Conservation (phyloP, 2,329 filamentous ascomycete genomes). For the Beauveria asiatica region DNA sequence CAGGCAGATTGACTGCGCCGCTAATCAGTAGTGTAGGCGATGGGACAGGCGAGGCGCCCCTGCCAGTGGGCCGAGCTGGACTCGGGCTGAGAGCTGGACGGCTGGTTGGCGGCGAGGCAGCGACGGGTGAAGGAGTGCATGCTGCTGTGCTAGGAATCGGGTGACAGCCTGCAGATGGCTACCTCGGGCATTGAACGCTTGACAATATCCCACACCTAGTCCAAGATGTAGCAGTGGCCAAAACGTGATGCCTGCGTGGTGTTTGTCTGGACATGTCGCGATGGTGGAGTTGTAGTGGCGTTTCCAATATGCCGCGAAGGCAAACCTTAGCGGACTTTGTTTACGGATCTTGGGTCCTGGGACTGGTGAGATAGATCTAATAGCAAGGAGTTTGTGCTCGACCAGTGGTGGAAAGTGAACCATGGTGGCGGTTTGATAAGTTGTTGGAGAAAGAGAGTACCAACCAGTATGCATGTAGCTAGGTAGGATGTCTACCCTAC, state of each 20-base stretch:
- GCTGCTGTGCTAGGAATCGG: not conserved
- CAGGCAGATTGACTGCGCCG: not conserved
- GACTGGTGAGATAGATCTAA: not conserved
- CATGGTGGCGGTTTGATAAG: not conserved
- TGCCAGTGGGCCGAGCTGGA: constrained; percentile 5
- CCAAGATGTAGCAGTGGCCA: not conserved
- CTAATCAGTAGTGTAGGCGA: constrained; percentile 5
- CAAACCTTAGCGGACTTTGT: constrained; percentile 4
- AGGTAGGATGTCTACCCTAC: not conserved
- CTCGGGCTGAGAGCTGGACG: constrained; percentile 7
- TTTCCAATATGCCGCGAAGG: not conserved
- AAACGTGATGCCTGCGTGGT: constrained; percentile 5
- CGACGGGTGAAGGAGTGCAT: not conserved
- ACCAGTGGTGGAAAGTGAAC: not conserved
- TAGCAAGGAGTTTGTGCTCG: not conserved
- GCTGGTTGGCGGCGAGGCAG: constrained; percentile 6
- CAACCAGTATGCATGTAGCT: not conserved
- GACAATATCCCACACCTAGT: not conserved
- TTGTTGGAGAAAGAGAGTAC: not conserved
- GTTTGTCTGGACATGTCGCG: constrained; percentile 9
- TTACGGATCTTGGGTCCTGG: too few species aligned
- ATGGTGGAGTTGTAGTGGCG: constrained; percentile 8
- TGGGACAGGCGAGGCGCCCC: constrained; percentile 3
- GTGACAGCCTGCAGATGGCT: not conserved
- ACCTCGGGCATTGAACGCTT: not conserved